A percentile compares a stretch with the other conserved stretches of the same genome.
Evolutionary conservation across 768 basidiomycete species (phyloP).

Genomic region (Mycena capillaripes): DNA sequence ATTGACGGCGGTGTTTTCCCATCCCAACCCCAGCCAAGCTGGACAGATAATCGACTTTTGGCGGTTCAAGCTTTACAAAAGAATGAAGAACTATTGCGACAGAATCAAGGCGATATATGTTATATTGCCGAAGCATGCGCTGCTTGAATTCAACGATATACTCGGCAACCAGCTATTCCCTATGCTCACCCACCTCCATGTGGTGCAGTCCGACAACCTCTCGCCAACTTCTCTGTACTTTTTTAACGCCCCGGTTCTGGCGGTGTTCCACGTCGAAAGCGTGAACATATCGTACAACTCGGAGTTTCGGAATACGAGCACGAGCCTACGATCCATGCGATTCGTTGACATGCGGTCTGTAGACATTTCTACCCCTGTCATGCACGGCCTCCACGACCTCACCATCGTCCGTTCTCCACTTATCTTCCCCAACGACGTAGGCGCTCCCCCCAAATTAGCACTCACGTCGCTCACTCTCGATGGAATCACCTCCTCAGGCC

Average conservation of each 20-base stretch:
- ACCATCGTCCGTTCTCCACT: slow-evolving; percentile 10
- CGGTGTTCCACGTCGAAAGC: not conserved
- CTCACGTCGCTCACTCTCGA: slow-evolving; percentile 16
- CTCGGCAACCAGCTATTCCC: slow-evolving; percentile 6
- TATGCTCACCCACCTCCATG: slow-evolving; percentile 3
- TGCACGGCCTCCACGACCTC: slow-evolving; percentile 1
- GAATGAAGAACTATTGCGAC: not conserved
- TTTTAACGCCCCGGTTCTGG: slow-evolving; percentile 2
- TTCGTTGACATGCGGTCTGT: not conserved
- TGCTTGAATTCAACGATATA: not conserved
- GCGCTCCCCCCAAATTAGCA: not conserved
- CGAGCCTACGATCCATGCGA: not conserved
- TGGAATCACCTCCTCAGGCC: not conserved
- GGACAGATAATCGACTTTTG: not conserved
- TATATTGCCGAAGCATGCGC: slow-evolving; percentile 1
- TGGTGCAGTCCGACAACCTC: slow-evolving; percentile 17
- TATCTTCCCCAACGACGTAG: not conserved
- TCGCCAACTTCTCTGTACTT: not conserved
- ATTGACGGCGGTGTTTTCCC: not conserved
- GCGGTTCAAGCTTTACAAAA: not conserved
- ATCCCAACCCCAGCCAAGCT: no score
- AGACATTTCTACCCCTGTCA: not conserved
- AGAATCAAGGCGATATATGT: not conserved
- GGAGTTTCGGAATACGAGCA: not conserved
- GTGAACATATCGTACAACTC: not conserved